Percentiles rank a stretch among this genome's conserved stretches.
Conservation (phyloP, 768 basidiomycete species). For the Rhodosporidiobolus odoratus region DNA sequence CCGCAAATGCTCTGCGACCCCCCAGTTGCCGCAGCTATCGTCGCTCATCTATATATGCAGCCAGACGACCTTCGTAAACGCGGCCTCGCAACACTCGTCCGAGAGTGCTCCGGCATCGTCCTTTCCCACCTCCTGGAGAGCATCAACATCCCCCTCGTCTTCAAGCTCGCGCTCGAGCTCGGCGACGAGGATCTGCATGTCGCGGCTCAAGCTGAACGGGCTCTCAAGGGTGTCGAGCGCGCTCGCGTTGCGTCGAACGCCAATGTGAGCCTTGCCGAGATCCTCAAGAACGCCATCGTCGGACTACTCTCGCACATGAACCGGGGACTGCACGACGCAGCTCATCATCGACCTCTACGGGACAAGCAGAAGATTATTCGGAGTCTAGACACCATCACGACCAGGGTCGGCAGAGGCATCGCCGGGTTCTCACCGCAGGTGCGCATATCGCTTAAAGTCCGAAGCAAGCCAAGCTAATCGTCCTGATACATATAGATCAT, state of each 20-base stretch:
- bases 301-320: slow-evolving; percentile 79
- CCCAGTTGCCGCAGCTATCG: slow-evolving; percentile 51
- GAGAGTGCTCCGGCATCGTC: background rate
- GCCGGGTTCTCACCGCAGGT: slow-evolving; percentile 82
- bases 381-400: slow-evolving; percentile 68
- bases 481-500: slow-evolving; percentile 65
- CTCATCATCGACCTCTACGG: slow-evolving; percentile 64
- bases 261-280: slow-evolving; percentile 50
- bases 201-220: slow-evolving; percentile 35
- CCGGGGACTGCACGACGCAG: slow-evolving; percentile 76
- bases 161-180: slow-evolving; percentile 68
- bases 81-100: slow-evolving; percentile 15
- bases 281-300: slow-evolving; percentile 71
- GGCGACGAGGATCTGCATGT: slow-evolving; percentile 61
- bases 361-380: slow-evolving; percentile 73
- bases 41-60: slow-evolving; percentile 61
- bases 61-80: background rate
- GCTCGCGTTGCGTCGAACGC: slow-evolving; percentile 7
- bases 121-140: slow-evolving; percentile 48
- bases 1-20: slow-evolving; percentile 56
- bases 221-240: slow-evolving; percentile 42
- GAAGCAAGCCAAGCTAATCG: background rate
- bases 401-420: slow-evolving; percentile 64
- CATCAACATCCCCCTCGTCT: slow-evolving; percentile 60
- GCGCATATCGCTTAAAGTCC: slow-evolving; percentile 29